A percentile compares a stretch with the other conserved stretches of the same genome.
phyloP scores from a whole-genome alignment of 1,139 yeast species.

The Debaryomyces psychrophilus region DNA sequence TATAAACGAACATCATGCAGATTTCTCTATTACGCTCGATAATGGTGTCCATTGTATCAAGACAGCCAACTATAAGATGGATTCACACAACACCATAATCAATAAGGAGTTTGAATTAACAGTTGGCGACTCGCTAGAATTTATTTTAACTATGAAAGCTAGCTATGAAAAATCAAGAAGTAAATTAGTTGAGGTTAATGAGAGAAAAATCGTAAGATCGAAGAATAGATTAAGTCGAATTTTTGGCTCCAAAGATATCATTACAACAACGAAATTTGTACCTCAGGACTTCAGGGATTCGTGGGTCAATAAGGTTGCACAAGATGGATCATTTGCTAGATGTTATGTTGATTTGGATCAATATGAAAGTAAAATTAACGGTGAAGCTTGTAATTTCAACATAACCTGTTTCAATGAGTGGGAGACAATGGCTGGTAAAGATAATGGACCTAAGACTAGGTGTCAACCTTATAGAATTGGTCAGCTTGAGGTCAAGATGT shows the following conservation, averaged over 20 bases:
- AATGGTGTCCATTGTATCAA: conserved; percentile 87
- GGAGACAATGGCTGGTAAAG: conserved; percentile 50
- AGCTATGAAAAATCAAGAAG: conserved; percentile 57
- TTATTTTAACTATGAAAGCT: conserved; percentile 75
- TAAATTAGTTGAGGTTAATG: conserved; percentile 59
- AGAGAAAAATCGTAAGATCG: conserved; percentile 53
- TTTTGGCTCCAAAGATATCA: conserved; percentile 52
- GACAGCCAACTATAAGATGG: conserved; percentile 63
- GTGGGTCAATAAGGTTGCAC: conserved; percentile 64
- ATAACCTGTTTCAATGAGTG: conserved; percentile 81
- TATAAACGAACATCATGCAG: conserved; percentile 56
- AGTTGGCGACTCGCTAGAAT: conserved; percentile 65
- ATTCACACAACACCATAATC: conserved; percentile 45
- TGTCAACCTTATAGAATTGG: conserved; percentile 67
- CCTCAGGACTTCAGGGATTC: conserved; percentile 54
- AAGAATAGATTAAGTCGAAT: conserved; percentile 48
- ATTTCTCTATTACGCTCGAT: conserved; percentile 74
- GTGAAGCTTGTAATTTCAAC: conserved; percentile 53
- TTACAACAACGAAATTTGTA: conserved; percentile 59
- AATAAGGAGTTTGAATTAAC: conserved; percentile 86
- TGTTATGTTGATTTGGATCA: conserved; percentile 67
- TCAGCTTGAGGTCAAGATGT: conserved; percentile 68
- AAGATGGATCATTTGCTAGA: conserved; percentile 88
- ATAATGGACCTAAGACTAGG: conserved; percentile 31
- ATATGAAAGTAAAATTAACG: conserved; percentile 57